These are phyloP conservation scores for Parathielavia appendiculata DNA, from an alignment of 495 filamentous ascomycete genomes.

Conservation along the genomic window DNA sequence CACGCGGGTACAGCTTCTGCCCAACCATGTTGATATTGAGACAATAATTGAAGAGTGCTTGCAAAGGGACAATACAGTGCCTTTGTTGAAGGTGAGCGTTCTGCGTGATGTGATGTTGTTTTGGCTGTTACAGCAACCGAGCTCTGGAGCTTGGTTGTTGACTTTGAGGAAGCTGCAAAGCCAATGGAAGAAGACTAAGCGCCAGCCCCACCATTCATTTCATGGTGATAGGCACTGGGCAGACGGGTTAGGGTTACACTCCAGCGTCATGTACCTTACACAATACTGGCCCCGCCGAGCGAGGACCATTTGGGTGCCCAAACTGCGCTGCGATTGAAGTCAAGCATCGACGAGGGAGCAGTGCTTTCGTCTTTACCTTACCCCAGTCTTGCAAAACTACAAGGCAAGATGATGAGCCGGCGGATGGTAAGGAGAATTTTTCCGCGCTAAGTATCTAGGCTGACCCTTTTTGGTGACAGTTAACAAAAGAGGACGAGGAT, in stretches of 20 bases:
- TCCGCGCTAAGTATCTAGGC: not conserved
- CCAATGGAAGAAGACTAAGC: not conserved
- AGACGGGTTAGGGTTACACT: not conserved
- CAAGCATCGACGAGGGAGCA: too few relatives aligned
- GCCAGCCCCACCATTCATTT: too few relatives aligned
- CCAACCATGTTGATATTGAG: slow-evolving; percentile 40
- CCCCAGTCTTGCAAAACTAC: not conserved
- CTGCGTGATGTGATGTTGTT: too few relatives aligned
- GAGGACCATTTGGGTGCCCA: not conserved
- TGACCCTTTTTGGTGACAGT: slow-evolving; percentile 46
- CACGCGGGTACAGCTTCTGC: slow-evolving; percentile 78
- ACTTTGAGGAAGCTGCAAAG: not conserved
- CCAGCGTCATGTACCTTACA: too few relatives aligned
- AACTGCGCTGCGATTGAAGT: not conserved
- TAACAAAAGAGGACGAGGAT: slow-evolving; percentile 86
- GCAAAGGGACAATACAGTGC: not conserved
- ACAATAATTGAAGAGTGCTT: not conserved
- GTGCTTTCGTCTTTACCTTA: not conserved
- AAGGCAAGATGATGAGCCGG: slow-evolving; percentile 31
- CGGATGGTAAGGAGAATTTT: slow-evolving; percentile 36
- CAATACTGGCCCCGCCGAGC: too few relatives aligned
- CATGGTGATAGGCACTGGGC: too few relatives aligned
- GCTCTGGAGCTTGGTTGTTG: not conserved
- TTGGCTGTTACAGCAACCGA: too few relatives aligned
- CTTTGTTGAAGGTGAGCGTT: not conserved